Base-by-base conservation (phyloP, 176 grass and related monocot species). In the Carex parvula region DNA sequence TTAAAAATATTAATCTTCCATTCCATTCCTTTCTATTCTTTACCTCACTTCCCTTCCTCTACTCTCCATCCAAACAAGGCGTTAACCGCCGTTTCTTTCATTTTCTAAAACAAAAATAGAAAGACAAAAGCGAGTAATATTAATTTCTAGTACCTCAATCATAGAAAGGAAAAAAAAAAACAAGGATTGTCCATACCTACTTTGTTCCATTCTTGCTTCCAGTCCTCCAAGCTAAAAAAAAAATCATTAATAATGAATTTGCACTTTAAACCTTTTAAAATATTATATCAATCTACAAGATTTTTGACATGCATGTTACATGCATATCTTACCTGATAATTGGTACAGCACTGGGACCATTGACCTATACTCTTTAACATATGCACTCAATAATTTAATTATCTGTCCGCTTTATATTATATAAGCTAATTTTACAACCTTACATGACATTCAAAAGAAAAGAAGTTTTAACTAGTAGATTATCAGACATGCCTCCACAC, bases 101-200 rank as follows among this genome's bases (percentile, higher is more conserved):
- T 82, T 83, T 67, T 30, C 2, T 13, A 24, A 24, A 44, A 44
- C 15, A 81, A 48, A 42, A 81, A 62, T 10, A 24, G n/a, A 7
- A 54, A 29, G 20, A 77, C 50, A 77, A 75, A 32, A 54, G 42
- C 32, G 59, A 83, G 17, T 12, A 68, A 53, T 65, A 52, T 50
- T 64, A 67, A 62, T 64, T 82, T 82, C 13, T 33, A 67, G 41
- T 68, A 46, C 79, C 30, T 81, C 58, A 64, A 81, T 81, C 32
- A 64, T 77, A 56, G 12, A 64, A 62, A 56, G 17, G n/a, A n/a
- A 35, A 72, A 39, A 24, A 39, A 8, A 24, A 63, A 32, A 32
- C 2, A 64, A 20, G 1, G 50, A 63, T 81, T 41, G 0, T 39
- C 37, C 37, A 4, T 18, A 63, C 79, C 75, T 8, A 79, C 24